These are phyloP conservation scores for Calonectria pseudoturangicola DNA, from an alignment of 2,329 filamentous ascomycete species.

Conservation along the genomic window DNA sequence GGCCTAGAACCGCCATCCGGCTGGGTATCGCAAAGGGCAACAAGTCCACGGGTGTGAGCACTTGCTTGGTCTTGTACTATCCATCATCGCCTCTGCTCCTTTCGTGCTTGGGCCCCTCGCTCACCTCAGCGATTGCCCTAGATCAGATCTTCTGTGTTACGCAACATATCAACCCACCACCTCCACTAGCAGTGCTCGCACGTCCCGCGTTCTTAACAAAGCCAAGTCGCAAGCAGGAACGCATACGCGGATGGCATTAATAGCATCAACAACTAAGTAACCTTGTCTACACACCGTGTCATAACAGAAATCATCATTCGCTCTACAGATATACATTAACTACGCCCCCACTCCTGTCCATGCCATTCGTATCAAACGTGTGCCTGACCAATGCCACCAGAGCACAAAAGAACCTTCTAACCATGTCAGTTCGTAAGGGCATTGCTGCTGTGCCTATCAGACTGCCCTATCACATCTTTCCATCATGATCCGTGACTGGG, in stretches of 20 bases:
- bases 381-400: neutral
- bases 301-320: conserved; percentile 19
- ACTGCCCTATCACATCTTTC: conserved; percentile 3
- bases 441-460: conserved; percentile 26
- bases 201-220: neutral
- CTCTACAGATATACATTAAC: conserved; percentile 32
- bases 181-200: neutral
- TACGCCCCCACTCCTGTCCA: conserved; percentile 20
- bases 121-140: conserved; percentile 1
- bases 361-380: conserved; percentile 9
- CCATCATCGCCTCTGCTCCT: neutral
- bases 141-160: neutral
- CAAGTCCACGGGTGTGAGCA: neutral
- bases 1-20: neutral
- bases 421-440: conserved; percentile 18
- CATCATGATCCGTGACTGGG: conserved; percentile 11
- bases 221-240: neutral
- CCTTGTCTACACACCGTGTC: neutral
- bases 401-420: neutral
- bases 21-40: neutral
- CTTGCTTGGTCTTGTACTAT: neutral
- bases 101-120: neutral
- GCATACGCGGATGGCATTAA: neutral
- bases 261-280: neutral
- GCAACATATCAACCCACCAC: neutral